Conservation (phyloP, 1,139 yeast species). For the Pneumocystis sp. region DNA sequence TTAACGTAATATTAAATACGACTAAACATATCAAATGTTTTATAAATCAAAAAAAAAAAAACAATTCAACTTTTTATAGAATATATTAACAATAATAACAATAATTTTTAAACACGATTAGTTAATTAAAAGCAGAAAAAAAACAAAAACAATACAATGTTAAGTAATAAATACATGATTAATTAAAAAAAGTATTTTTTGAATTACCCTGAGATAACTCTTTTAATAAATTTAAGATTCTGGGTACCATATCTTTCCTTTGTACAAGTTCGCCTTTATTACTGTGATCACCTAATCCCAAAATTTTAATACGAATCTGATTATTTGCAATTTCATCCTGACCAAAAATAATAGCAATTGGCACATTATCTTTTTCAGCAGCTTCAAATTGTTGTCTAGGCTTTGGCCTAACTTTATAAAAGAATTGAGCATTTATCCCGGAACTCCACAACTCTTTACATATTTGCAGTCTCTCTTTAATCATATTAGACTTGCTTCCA, state of each 20-base stretch:
- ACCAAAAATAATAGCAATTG: conserved; percentile 81
- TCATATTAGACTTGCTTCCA: conserved; percentile 91
- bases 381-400: conserved; percentile 93
- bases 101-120: background rate
- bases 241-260: conserved; percentile 41
- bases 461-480: conserved; percentile 77
- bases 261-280: conserved; percentile 61
- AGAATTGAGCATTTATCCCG: conserved; percentile 78
- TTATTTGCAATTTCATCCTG: conserved; percentile 83
- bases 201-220: background rate
- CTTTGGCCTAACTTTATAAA: conserved; percentile 84
- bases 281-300: conserved; percentile 77
- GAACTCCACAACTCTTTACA: conserved; percentile 73
- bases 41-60: too few relatives aligned
- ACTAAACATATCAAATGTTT: too few relatives aligned
- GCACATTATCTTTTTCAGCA: conserved; percentile 88
- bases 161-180: background rate
- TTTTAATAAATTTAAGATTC: conserved; percentile 28
- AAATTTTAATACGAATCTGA: conserved; percentile 63
- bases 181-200: background rate
- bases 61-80: background rate
- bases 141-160: background rate
- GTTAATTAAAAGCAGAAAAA: background rate
- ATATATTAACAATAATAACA: background rate
- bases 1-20: background rate